Base-by-base conservation (phyloP, 129 eudicot genomes). In the Rutidosis leptorrhynchoides region DNA sequence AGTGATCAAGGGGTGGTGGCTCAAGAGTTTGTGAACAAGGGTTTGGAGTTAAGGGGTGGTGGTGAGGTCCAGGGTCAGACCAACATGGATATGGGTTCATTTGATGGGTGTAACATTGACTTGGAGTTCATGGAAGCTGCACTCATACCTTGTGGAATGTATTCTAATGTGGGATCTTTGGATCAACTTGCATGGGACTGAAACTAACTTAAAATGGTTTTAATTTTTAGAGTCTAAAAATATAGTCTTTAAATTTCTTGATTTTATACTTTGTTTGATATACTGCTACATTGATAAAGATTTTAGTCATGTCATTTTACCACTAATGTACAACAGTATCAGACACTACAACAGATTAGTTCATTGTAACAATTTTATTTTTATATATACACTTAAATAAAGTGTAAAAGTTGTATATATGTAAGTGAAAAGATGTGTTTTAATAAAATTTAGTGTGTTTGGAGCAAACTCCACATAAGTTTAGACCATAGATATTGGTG, bases 161-260 rank as follows among this genome's bases (percentile, higher is more conserved):
- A 78, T 58, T 45, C 78, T 42, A 76, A 75, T 74, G 69, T 46
- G 24, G 78, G 70, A 26, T 63, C 83, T 48, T 62, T 87, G 83
- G 86, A 88, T 73, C 83, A 82, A 35, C 86, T 84, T 82, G 84
- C 92, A 64, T 88, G 92, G 96, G 86, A 82, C 62, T 76, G 83
- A 73, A 75, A 68, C 69, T 68, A 68, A 58, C 48, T 75, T 8
- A 8, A 32, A 32, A 5, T 35, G 30, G 35, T 15, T 58, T 58
- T 28, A 12, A 2, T 33, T 23, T 51, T 60, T 68, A 75, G 80
- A 42, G 68, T 70, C 48, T 52, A 60, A 71, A 73, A 33, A 19
- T 49, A 49, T n/a, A 43, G 55, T 70, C 33, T 43, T 58, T 43
- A 37, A 37, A 52, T 60, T 42, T 58, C 33, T 26, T 61, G 51